phyloP scores from a whole-genome alignment of 2,329 filamentous ascomycete genomes.

The Ophiostoma piceae region DNA sequence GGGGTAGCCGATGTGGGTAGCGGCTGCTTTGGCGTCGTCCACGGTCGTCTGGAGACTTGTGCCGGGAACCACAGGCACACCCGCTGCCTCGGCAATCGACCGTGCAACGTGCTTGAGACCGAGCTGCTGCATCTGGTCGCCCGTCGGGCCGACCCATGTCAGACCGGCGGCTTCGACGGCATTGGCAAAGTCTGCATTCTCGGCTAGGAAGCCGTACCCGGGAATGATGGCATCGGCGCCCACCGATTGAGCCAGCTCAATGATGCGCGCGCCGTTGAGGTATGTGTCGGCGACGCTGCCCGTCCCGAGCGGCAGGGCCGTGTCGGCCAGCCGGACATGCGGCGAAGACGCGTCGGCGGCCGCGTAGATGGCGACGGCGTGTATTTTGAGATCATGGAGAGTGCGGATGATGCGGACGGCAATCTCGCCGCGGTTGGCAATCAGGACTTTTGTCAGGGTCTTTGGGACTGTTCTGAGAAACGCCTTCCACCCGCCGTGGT shows the following conservation, averaged over 20 bases:
- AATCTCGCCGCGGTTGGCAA: conserved; percentile 33
- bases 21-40: conserved; percentile 51
- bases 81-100: conserved; percentile 37
- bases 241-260: conserved; percentile 21
- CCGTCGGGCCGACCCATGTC: conserved; percentile 18
- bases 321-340: conserved; percentile 29
- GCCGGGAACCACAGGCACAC: conserved; percentile 39
- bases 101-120: conserved; percentile 24
- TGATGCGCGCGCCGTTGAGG: conserved; percentile 25
- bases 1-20: conserved; percentile 37
- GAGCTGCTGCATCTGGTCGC: conserved; percentile 8
- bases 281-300: conserved; percentile 24
- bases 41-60: conserved; percentile 22
- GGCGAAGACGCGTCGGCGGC: conserved; percentile 27
- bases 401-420: conserved; percentile 29
- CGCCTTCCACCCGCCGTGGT: conserved; percentile 33
- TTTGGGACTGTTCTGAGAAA: conserved; percentile 24
- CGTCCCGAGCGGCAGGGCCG: conserved; percentile 23
- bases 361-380: conserved; percentile 27
- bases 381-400: conserved; percentile 18
- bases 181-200: conserved; percentile 21
- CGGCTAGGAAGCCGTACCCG: conserved; percentile 23
- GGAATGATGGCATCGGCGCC: conserved; percentile 20
- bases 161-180: conserved; percentile 30
- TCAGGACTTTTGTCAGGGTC: conserved; percentile 10